Percentiles rank a stretch among this genome's conserved stretches.
These are phyloP conservation scores for Aspergillus felis DNA, from an alignment of 2,329 filamentous ascomycete species.

Conservation along the genomic window DNA sequence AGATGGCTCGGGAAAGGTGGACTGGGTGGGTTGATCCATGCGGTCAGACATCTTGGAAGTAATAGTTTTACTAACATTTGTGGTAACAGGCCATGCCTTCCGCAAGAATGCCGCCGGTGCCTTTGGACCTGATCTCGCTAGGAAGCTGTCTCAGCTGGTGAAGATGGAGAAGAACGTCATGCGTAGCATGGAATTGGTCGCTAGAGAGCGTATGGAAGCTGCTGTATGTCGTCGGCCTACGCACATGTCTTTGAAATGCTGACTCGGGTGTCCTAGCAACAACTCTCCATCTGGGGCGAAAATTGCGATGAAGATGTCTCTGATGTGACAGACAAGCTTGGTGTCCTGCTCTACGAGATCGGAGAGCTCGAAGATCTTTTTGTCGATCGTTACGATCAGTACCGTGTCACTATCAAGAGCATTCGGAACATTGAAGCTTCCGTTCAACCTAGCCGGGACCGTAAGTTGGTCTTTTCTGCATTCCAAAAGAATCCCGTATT, in stretches of 20 bases:
- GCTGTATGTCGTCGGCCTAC: slow-evolving; percentile 63
- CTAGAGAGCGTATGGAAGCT: slow-evolving; percentile 95
- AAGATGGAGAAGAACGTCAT: slow-evolving; percentile 99
- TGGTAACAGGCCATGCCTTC: slow-evolving; percentile 58
- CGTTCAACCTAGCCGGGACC: slow-evolving; percentile 94
- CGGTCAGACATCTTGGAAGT: slow-evolving; percentile 4
- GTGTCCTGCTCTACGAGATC: slow-evolving; percentile 96
- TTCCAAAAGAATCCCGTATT: background rate
- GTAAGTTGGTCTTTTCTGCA: slow-evolving; percentile 51
- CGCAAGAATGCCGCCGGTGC: slow-evolving; percentile 50
- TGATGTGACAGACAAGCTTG: slow-evolving; percentile 97
- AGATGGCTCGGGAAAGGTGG: slow-evolving; percentile 84
- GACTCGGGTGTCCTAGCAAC: slow-evolving; percentile 62
- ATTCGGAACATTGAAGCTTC: slow-evolving; percentile 99
- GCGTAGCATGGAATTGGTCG: slow-evolving; percentile 94
- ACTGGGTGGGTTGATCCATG: slow-evolving; percentile 62
- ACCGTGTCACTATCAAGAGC: slow-evolving; percentile 98
- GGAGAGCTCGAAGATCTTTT: slow-evolving; percentile 98
- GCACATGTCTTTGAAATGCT: slow-evolving; percentile 7
- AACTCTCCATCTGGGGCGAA: slow-evolving; percentile 98
- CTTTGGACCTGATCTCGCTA: slow-evolving; percentile 78
- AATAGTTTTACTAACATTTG: slow-evolving; percentile 12
- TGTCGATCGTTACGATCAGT: slow-evolving; percentile 98
- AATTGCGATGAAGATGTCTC: slow-evolving; percentile 94
- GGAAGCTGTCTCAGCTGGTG: slow-evolving; percentile 95